Evolutionary conservation across 179 eudicot genomes (phyloP).

Genomic region (Sideroxylon spinosum): DNA sequence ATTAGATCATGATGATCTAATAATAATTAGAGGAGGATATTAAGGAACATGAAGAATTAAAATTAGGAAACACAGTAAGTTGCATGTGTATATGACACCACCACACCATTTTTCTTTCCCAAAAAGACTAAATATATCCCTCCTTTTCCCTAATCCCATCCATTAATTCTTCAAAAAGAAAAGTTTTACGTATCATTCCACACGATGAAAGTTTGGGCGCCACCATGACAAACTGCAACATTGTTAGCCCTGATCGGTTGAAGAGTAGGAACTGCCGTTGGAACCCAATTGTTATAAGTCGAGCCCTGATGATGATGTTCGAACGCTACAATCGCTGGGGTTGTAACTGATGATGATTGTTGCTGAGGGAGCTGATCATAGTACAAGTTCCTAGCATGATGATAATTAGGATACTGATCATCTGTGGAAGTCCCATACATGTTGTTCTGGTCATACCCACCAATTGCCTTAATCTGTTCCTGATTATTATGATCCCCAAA

Average conservation of each 20-base stretch:
- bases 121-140: no score
- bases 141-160: background rate
- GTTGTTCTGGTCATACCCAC: slow-evolving; percentile 20
- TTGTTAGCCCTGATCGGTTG: slow-evolving; percentile 32
- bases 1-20: background rate
- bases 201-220: slow-evolving; percentile 51
- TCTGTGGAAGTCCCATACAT: slow-evolving; percentile 18
- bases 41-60: slow-evolving; percentile 11
- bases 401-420: slow-evolving; percentile 12
- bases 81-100: background rate
- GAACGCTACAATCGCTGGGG: slow-evolving; percentile 23
- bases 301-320: slow-evolving; percentile 42
- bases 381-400: slow-evolving; percentile 34
- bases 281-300: slow-evolving; percentile 54
- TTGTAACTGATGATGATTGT: slow-evolving; percentile 13
- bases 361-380: slow-evolving; percentile 21
- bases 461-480: background rate
- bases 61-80: slow-evolving; percentile 14
- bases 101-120: no score
- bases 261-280: slow-evolving; percentile 57
- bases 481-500: slow-evolving; percentile 18
- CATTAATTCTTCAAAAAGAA: background rate
- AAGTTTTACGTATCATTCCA: slow-evolving; percentile 54
- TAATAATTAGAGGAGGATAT: background rate
- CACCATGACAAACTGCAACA: slow-evolving; percentile 43